A percentile compares a stretch with the other conserved stretches of the same genome.
Evolutionary conservation across 352 stramenopile species (phyloP).

Genomic region (Phytophthora europaea): DNA sequence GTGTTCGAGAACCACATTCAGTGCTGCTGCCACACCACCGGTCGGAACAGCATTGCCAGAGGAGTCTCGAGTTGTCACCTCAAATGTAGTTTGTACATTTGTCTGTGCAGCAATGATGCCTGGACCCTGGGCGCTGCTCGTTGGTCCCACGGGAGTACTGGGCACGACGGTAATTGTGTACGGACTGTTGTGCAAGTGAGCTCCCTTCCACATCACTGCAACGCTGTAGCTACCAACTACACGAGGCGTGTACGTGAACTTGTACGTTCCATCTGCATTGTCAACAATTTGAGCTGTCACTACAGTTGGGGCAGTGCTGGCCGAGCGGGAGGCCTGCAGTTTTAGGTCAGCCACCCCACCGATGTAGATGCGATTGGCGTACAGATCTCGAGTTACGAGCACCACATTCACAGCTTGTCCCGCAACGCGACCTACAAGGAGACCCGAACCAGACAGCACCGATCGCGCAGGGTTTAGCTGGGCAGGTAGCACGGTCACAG

Average conservation of each 20-base stretch:
- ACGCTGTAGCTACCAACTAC: conserved; percentile 58
- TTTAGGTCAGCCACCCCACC: conserved; percentile 37
- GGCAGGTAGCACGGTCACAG: conserved; percentile 51
- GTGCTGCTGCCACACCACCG: conserved; percentile 45
- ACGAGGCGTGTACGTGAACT: conserved; percentile 55
- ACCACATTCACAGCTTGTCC: conserved; percentile 49
- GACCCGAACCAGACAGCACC: conserved; percentile 56
- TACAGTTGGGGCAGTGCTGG: conserved; percentile 28
- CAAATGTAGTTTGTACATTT: conserved; percentile 69
- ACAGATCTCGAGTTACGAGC: conserved; percentile 62
- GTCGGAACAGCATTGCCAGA: conserved; percentile 61
- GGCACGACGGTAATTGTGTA: conserved; percentile 65
- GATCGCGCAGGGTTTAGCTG: conserved; percentile 50
- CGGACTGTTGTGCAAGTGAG: conserved; percentile 68
- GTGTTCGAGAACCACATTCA: conserved; percentile 54
- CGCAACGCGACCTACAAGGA: conserved; percentile 57
- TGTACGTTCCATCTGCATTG: conserved; percentile 64
- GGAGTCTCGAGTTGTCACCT: conserved; percentile 63
- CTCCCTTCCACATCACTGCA: conserved; percentile 49
- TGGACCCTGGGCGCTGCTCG: conserved; percentile 50
- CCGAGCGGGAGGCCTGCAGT: conserved; percentile 54
- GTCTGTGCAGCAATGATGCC: conserved; percentile 55
- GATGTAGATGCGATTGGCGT: conserved; percentile 66
- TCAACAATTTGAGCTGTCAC: conserved; percentile 47
- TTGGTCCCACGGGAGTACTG: conserved; percentile 50